Conservation (phyloP, 352 stramenopile species). For the Phytophthora uliginosa region DNA sequence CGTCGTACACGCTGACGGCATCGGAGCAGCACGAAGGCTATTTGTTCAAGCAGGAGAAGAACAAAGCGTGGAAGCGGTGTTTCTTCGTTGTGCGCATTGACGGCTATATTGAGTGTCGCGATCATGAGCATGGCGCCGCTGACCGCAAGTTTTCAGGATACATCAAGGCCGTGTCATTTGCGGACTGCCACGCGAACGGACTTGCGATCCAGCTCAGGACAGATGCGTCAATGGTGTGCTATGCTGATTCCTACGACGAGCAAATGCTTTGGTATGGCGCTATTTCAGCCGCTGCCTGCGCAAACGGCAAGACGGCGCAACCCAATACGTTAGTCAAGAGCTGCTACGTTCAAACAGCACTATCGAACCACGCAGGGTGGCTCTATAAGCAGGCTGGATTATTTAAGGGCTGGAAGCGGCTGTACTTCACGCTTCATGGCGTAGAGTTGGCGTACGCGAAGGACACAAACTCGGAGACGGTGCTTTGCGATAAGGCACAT, state of each 20-base stretch:
- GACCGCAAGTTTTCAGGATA: slow-evolving; percentile 72
- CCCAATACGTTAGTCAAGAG: slow-evolving; percentile 68
- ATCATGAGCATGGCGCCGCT: slow-evolving; percentile 46
- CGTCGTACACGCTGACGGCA: slow-evolving; percentile 74
- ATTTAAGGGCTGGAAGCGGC: slow-evolving; percentile 86
- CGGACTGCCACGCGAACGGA: slow-evolving; percentile 74
- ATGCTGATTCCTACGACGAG: slow-evolving; percentile 85
- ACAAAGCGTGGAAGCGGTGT: slow-evolving; percentile 60
- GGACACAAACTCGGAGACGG: slow-evolving; percentile 75
- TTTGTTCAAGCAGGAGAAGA: slow-evolving; percentile 73
- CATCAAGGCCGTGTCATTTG: slow-evolving; percentile 75
- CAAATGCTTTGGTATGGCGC: slow-evolving; percentile 87
- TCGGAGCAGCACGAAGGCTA: slow-evolving; percentile 77
- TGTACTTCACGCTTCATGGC: slow-evolving; percentile 87
- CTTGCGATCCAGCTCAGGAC: slow-evolving; percentile 78
- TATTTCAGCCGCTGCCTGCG: slow-evolving; percentile 67
- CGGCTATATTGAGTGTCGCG: slow-evolving; percentile 78
- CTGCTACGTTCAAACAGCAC: slow-evolving; percentile 77
- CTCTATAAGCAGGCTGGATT: slow-evolving; percentile 80
- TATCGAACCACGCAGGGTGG: slow-evolving; percentile 84
- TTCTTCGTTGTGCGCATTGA: slow-evolving; percentile 79
- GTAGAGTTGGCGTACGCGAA: slow-evolving; percentile 76
- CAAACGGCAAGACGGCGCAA: slow-evolving; percentile 56
- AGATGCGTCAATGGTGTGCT: slow-evolving; percentile 75
- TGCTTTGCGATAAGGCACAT: slow-evolving; percentile 67